phyloP scores from a whole-genome alignment of 495 filamentous ascomycete genomes.

The Stereocaulon alpinum region DNA sequence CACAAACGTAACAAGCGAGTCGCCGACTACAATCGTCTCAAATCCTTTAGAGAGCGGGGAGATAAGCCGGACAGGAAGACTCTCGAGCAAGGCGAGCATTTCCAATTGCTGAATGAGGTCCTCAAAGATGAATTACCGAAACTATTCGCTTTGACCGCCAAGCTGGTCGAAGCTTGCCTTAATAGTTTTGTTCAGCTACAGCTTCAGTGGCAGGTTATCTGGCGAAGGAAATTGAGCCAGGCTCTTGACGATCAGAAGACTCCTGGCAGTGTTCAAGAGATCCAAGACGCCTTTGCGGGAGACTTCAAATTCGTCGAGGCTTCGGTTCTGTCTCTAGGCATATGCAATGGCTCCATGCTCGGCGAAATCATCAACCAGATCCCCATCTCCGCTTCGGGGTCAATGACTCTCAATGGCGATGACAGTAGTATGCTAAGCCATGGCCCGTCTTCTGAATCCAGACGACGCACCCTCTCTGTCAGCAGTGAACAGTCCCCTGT shows the following conservation, averaged over 20 bases:
- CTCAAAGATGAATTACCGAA: conserved; percentile 87
- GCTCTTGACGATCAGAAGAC: conserved; percentile 56
- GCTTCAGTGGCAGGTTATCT: conserved; percentile 62
- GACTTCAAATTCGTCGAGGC: conserved; percentile 55
- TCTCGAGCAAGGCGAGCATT: conserved; percentile 71
- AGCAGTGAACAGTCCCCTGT: conserved; percentile 55
- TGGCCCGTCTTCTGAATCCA: conserved; percentile 34
- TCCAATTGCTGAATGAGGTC: conserved; percentile 79
- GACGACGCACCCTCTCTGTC: conserved; percentile 47
- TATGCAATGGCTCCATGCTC: conserved; percentile 50
- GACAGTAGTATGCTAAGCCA: conserved; percentile 33
- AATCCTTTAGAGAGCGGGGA: conserved; percentile 61
- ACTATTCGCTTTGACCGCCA: conserved; percentile 67
- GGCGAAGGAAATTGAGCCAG: conserved; percentile 67
- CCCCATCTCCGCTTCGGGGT: conserved; percentile 46
- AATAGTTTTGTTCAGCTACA: conserved; percentile 76
- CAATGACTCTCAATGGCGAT: conserved; percentile 26
- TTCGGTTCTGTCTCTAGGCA: conserved; percentile 40
- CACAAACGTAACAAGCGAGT: conserved; percentile 84
- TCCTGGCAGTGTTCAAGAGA: conserved; percentile 52
- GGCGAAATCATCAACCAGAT: conserved; percentile 40
- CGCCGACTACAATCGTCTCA: conserved; percentile 76
- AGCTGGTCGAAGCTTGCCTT: conserved; percentile 68
- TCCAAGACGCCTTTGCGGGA: conserved; percentile 58
- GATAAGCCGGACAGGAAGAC: conserved; percentile 78